These are phyloP conservation scores for Lentinula guzmanii DNA, from an alignment of 768 basidiomycete species.

Conservation along the genomic window DNA sequence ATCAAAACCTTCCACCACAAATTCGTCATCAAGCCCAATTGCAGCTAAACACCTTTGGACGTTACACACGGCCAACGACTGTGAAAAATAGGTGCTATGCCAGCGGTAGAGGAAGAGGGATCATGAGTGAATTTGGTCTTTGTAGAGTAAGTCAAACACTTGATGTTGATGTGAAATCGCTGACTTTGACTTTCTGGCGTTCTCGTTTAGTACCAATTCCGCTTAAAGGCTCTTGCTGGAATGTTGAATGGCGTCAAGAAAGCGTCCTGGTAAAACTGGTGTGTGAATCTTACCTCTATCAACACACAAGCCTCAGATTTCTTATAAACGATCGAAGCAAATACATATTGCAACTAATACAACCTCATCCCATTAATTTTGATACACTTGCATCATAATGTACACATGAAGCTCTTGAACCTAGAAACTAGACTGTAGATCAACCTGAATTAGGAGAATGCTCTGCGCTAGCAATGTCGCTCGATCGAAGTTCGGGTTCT, in stretches of 20 bases:
- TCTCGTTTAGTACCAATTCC: slow-evolving; percentile 74
- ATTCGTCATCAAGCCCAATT: slow-evolving; percentile 93
- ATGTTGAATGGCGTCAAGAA: slow-evolving; percentile 86
- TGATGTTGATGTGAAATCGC: slow-evolving; percentile 5
- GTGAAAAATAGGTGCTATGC: slow-evolving; percentile 88
- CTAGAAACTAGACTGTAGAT: not conserved
- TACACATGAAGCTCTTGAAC: not conserved
- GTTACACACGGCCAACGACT: slow-evolving; percentile 76
- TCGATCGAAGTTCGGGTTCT: slow-evolving; percentile 59
- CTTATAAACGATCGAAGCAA: not conserved
- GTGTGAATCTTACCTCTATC: slow-evolving; percentile 1
- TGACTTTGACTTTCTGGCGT: not conserved
- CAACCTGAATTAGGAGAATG: slow-evolving; percentile 20
- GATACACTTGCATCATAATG: not conserved
- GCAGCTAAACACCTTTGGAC: slow-evolving; percentile 82
- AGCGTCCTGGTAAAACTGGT: slow-evolving; percentile 74
- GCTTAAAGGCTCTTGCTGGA: slow-evolving; percentile 73
- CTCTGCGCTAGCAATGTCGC: slow-evolving; percentile 41
- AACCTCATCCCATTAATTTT: not conserved
- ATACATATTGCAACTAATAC: not conserved
- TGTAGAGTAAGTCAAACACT: slow-evolving; percentile 55
- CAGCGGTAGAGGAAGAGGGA: slow-evolving; percentile 80
- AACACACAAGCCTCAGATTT: not conserved
- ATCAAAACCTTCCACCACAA: slow-evolving; percentile 81
- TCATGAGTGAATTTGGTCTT: slow-evolving; percentile 85